Evolutionary conservation across 23 red algal species (phyloP), one percentile per base, ranked within the genome.

Genomic region (Gracilaria domingensis): DNA sequence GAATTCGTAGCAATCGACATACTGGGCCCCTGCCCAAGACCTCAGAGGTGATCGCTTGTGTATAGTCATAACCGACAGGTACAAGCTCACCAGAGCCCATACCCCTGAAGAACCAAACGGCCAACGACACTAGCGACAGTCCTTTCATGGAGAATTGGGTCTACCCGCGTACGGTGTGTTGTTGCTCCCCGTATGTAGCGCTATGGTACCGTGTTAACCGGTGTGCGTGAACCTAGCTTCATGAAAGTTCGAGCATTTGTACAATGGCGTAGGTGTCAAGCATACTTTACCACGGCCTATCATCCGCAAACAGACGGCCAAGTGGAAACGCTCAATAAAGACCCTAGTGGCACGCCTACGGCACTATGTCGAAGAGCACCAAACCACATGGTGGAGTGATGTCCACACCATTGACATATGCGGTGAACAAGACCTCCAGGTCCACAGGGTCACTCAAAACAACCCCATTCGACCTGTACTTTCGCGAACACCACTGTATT

Each of bases 111-210:
- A n/a, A n/a, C n/a, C n/a, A n/a, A n/a, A n/a, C n/a, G n/a, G n/a
- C n/a, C 28, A 20, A 79, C 74, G 23, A 37, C 35, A 47, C 11
- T 79, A 4, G 18, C 74, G 12, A 24, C 21, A 12, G 18, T n/a
- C n/a, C 34, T 20, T 48, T 49, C 17, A 12, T 79, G 32, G 51
- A 40, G 16, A 49, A 79, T 49, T 79, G 74, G 40, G 34, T 79
- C 4, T 79, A 79, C 39, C 74, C n/a, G n/a, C 74, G 16, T 79
- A 48, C 17, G 74, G 40, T 7, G 40, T 50, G 13, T 30, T 14
- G 8, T 13, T 79, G 47, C n/a, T 50, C 21, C 56, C n/a, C n/a
- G n/a, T n/a, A n/a, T n/a, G n/a, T n/a, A n/a, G n/a, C n/a, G n/a
- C n/a, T n/a, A n/a, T n/a, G n/a, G n/a, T n/a, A n/a, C n/a, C n/a